These are phyloP conservation scores for Aureobasidium namibiae DNA, from an alignment of 2,329 filamentous ascomycete species.

Conservation along the genomic window DNA sequence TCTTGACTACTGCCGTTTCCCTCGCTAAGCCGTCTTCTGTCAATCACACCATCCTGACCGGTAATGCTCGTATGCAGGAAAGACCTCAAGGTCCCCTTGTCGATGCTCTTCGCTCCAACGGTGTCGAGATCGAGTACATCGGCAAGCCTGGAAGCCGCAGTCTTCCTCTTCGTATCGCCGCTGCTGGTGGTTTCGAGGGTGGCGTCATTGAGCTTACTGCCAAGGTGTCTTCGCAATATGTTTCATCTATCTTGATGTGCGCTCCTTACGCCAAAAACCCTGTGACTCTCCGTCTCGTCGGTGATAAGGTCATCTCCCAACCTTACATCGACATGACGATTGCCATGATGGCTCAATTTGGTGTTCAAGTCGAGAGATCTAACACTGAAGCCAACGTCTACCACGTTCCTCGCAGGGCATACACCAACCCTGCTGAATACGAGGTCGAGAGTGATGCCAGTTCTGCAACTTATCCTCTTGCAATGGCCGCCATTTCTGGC, in stretches of 20 bases:
- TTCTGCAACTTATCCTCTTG: slow-evolving; percentile 91
- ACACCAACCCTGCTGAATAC: slow-evolving; percentile 78
- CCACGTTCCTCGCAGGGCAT: slow-evolving; percentile 77
- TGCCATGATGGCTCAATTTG: slow-evolving; percentile 92
- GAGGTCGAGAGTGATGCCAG: slow-evolving; percentile 94
- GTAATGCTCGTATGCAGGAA: slow-evolving; percentile 93
- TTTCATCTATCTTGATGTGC: slow-evolving; percentile 93
- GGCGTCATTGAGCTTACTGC: slow-evolving; percentile 87
- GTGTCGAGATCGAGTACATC: slow-evolving; percentile 77
- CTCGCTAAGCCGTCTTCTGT: slow-evolving; percentile 61
- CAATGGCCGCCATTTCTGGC: slow-evolving; percentile 89
- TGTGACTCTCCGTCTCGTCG: slow-evolving; percentile 80
- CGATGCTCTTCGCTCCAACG: slow-evolving; percentile 79
- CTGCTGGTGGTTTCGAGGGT: slow-evolving; percentile 73
- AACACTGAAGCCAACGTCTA: slow-evolving; percentile 80
- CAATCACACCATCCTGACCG: slow-evolving; percentile 72
- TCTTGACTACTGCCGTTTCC: slow-evolving; percentile 84
- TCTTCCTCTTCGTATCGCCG: slow-evolving; percentile 73
- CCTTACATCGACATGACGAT: slow-evolving; percentile 98
- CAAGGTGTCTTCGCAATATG: slow-evolving; percentile 97
- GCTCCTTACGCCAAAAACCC: slow-evolving; percentile 93
- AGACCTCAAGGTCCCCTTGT: slow-evolving; percentile 89
- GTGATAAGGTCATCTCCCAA: slow-evolving; percentile 96
- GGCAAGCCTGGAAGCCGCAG: slow-evolving; percentile 76
- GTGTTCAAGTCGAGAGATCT: slow-evolving; percentile 70